Percentiles rank a stretch among this genome's conserved stretches.
Evolutionary conservation across 2,329 filamentous ascomycete species (phyloP).

Genomic region (Diaporthe australafricana): DNA sequence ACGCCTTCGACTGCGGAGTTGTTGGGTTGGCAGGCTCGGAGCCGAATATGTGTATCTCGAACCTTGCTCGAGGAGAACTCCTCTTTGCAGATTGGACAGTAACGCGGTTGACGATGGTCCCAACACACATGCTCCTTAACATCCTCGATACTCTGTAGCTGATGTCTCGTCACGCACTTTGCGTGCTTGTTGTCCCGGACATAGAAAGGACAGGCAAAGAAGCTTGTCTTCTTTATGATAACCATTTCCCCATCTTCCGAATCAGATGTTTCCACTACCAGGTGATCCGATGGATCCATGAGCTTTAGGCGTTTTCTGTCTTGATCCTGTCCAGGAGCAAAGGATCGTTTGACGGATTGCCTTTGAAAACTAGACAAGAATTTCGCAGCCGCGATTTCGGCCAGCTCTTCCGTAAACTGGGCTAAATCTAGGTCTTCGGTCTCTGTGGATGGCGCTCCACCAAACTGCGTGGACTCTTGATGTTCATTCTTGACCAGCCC

Average conservation of each 20-base stretch:
- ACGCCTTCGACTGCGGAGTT: not conserved
- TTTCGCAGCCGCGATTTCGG: not conserved
- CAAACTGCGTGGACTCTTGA: no score
- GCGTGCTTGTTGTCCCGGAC: not conserved
- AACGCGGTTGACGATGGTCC: not conserved
- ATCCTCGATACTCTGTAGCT: not conserved
- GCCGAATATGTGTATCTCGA: constrained; percentile 7
- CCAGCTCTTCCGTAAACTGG: not conserved
- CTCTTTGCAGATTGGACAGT: not conserved
- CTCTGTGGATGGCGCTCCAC: not conserved
- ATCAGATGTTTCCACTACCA: not conserved
- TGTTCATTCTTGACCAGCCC: fast-evolving
- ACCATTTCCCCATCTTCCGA: not conserved
- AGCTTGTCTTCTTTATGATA: not conserved
- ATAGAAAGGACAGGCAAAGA: constrained; percentile 10
- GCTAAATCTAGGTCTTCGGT: not conserved
- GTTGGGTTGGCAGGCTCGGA: not conserved
- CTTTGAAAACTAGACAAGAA: not conserved
- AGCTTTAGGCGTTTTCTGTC: not conserved
- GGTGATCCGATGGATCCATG: not conserved
- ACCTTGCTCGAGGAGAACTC: not conserved
- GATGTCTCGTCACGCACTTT: not conserved
- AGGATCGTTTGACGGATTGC: not conserved
- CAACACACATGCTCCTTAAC: constrained; percentile 2
- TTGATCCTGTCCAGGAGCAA: not conserved